Base-by-base conservation (phyloP, 257 asterid species). In the Primulina tabacum region DNA sequence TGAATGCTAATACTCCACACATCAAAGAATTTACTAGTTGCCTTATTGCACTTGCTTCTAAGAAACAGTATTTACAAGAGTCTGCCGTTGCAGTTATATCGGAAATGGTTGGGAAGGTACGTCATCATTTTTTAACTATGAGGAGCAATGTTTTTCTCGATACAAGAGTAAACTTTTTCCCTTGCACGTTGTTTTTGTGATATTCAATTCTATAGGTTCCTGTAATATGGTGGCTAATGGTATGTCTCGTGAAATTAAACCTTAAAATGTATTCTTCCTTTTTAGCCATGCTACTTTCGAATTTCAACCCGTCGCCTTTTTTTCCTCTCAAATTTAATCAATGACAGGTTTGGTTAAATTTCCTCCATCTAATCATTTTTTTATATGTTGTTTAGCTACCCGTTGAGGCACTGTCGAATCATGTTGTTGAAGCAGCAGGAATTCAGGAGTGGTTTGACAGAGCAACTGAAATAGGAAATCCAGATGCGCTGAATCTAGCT, bases 61-160 rank as follows among this genome's bases (percentile, higher is more conserved):
- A 82, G 85, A 94, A 94, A 77, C 95, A 87, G 17, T 94, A 94
- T 83, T 82, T 94, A 64, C 99, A 94, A 71, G 97, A 91, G 79
- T 79, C 99, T 78, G 91, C 92, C 71, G 96, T 94, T 52, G 78
- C 89, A 43, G 71, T 91, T 78, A 63, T 94, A 78, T 74, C 88
- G 84, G 99, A 88, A 76, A 81, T 94, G 82, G 83, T 83, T 75
- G 97, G 74, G 69, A 88, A 90, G 98, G 97, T 90, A 78, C 73
- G 65, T 33, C 28, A 53, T 71, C 53, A 26, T 65, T 16, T 57
- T 38, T 16, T 61, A 21, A 21, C 14, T 37, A 18, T 38, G 70
- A 69, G 30, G 61, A 12, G 26, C 50, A 20, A 5, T 21, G 29
- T n/a, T 65, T 37, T 68, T 29, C 57, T 82, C 50, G 33, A 21